Percentiles rank a stretch among this genome's conserved stretches.
phyloP scores from a whole-genome alignment of 495 filamentous ascomycete species.

The Penicillium manginii region DNA sequence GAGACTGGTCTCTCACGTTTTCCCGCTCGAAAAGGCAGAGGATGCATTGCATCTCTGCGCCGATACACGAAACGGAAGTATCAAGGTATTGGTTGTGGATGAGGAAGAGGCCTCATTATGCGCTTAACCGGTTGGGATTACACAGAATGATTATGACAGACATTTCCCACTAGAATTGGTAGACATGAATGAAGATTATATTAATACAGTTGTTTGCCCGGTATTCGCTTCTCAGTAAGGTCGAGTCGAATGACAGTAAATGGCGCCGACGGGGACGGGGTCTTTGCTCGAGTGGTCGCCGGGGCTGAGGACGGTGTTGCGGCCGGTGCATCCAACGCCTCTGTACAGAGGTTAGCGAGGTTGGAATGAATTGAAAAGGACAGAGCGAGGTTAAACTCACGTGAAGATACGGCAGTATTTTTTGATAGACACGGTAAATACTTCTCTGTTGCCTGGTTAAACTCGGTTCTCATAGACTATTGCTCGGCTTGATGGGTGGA shows the following conservation, averaged over 20 bases:
- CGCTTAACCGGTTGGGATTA: neutral
- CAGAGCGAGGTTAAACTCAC: slow-evolving; percentile 15
- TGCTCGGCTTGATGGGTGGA: neutral
- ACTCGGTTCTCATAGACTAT: neutral
- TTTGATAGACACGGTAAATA: slow-evolving; percentile 26
- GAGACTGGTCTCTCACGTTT: slow-evolving; percentile 71
- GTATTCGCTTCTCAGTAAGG: neutral
- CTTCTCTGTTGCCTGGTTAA: slow-evolving; percentile 19
- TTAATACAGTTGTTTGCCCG: neutral
- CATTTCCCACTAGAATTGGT: neutral
- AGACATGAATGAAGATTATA: slow-evolving; percentile 7
- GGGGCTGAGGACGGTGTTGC: slow-evolving; percentile 29
- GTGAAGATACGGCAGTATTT: slow-evolving; percentile 34
- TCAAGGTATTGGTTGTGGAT: slow-evolving; percentile 65
- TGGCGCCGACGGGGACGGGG: slow-evolving; percentile 31
- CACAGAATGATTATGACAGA: neutral
- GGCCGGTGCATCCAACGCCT: slow-evolving; percentile 32
- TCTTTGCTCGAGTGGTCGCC: slow-evolving; percentile 31
- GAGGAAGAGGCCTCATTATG: slow-evolving; percentile 42
- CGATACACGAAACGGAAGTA: slow-evolving; percentile 52
- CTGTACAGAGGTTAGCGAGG: slow-evolving; percentile 10
- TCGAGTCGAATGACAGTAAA: slow-evolving; percentile 28
- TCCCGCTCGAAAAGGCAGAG: slow-evolving; percentile 58
- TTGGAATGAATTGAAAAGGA: neutral
- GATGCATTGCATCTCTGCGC: slow-evolving; percentile 57